Conservation (phyloP, 2,329 filamentous ascomycete genomes). For the Penicillium sp. region DNA sequence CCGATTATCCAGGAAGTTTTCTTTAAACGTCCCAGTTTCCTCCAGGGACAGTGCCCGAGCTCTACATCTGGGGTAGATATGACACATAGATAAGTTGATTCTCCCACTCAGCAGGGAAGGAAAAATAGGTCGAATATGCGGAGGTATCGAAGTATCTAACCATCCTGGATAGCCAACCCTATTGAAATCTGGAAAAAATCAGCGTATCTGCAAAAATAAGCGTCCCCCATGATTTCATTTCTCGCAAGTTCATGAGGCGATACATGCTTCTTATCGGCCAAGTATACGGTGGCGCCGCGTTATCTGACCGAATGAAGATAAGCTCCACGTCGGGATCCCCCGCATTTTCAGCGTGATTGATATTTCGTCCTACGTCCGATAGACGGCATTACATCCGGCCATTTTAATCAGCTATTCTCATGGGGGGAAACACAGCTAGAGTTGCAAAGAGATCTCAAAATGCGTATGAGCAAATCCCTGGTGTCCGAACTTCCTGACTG, state of each 20-base stretch:
- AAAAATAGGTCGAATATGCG: not conserved
- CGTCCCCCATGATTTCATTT: not conserved
- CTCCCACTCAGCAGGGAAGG: not conserved
- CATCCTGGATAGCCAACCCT: not conserved
- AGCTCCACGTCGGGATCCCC: not conserved
- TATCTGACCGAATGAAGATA: not conserved
- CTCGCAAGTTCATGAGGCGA: not conserved
- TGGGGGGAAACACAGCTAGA: not conserved
- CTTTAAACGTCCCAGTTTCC: not conserved
- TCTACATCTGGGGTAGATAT: not conserved
- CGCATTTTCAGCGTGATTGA: slow-evolving; percentile 6
- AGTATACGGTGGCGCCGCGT: not conserved
- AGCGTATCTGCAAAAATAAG: not conserved
- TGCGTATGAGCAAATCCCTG: slow-evolving; percentile 22
- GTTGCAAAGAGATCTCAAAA: slow-evolving; percentile 36
- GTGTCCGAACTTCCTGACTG: not conserved
- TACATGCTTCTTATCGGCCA: not conserved
- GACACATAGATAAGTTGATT: not conserved
- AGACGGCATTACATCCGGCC: slow-evolving; percentile 1
- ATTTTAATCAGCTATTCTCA: not conserved
- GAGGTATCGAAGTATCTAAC: not conserved
- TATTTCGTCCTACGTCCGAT: not conserved
- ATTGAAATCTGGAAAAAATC: not conserved
- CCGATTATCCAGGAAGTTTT: not conserved
- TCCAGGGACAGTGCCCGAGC: not conserved